A percentile compares a stretch with the other conserved stretches of the same genome.
Evolutionary conservation across 257 asterid genomes (phyloP).

Genomic region (Solanum commersonii): DNA sequence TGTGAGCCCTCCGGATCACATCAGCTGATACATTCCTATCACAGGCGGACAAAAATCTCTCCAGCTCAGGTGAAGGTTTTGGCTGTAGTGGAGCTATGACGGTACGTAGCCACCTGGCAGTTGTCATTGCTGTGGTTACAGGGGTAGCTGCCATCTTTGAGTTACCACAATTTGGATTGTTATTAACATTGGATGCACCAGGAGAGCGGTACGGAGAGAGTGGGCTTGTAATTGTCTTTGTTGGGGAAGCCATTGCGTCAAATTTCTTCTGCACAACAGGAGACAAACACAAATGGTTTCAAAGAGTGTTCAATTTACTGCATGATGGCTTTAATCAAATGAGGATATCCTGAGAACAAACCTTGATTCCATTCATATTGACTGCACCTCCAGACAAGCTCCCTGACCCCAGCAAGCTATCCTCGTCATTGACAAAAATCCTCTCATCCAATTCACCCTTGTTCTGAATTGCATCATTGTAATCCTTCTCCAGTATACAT

Average conservation of each 20-base stretch:
- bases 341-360: not conserved
- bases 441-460: slow-evolving; percentile 85
- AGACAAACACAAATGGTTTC: not conserved
- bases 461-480: slow-evolving; percentile 39
- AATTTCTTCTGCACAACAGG: slow-evolving; percentile 52
- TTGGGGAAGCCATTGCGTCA: slow-evolving; percentile 69
- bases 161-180: slow-evolving; percentile 28
- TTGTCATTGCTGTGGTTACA: slow-evolving; percentile 95
- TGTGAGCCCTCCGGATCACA: slow-evolving; percentile 76
- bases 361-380: slow-evolving; percentile 39
- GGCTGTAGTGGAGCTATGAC: slow-evolving; percentile 84
- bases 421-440: slow-evolving; percentile 67
- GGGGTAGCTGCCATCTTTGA: slow-evolving; percentile 74
- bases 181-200: slow-evolving; percentile 27
- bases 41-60: slow-evolving; percentile 68
- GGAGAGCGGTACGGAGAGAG: slow-evolving; percentile 77
- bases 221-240: slow-evolving; percentile 70
- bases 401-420: slow-evolving; percentile 82
- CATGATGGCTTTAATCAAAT: not conserved
- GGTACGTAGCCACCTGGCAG: slow-evolving; percentile 90
- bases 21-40: slow-evolving; percentile 79
- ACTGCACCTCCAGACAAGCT: slow-evolving; percentile 67
- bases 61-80: slow-evolving; percentile 77
- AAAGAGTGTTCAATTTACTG: not conserved
- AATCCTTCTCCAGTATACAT: slow-evolving; percentile 56